These are phyloP conservation scores for Pseudogymnoascus sp. DNA, from an alignment of 2,329 filamentous ascomycete species.

Conservation along the genomic window DNA sequence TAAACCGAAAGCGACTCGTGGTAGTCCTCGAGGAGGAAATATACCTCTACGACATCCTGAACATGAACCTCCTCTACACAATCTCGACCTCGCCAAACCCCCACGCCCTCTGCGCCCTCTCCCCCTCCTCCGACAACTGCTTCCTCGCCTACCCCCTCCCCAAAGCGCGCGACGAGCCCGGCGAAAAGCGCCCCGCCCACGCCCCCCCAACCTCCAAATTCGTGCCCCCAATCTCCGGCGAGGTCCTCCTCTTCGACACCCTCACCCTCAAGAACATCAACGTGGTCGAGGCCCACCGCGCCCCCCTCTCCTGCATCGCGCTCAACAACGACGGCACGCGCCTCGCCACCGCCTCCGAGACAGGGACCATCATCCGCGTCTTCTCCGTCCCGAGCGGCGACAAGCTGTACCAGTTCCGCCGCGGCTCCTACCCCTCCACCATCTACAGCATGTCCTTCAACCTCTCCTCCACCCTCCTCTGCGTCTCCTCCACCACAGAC, in stretches of 20 bases:
- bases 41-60: slow-evolving; percentile 97
- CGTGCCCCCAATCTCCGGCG: slow-evolving; percentile 76
- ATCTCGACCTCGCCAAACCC: slow-evolving; percentile 93
- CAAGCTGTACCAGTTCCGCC: slow-evolving; percentile 92
- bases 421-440: slow-evolving; percentile 87
- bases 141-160: slow-evolving; percentile 91
- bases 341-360: slow-evolving; percentile 91
- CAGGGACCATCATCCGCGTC: slow-evolving; percentile 92
- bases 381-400: slow-evolving; percentile 86
- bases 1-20: slow-evolving; percentile 89
- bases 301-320: slow-evolving; percentile 81
- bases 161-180: slow-evolving; percentile 54
- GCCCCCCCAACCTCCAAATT: slow-evolving; percentile 74
- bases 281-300: slow-evolving; percentile 89
- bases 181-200: slow-evolving; percentile 59
- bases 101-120: slow-evolving; percentile 81
- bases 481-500: slow-evolving; percentile 91
- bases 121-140: slow-evolving; percentile 90
- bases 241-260: slow-evolving; percentile 89
- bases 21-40: slow-evolving; percentile 94
- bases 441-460: slow-evolving; percentile 99
- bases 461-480: slow-evolving; percentile 81
- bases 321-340: slow-evolving; percentile 88
- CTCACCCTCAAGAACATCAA: slow-evolving; percentile 86
- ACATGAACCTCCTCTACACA: slow-evolving; percentile 90